A percentile compares a stretch with the other conserved stretches of the same genome.
Evolutionary conservation across 352 stramenopile species (phyloP).

Genomic region (Globisporangium camurandrum): DNA sequence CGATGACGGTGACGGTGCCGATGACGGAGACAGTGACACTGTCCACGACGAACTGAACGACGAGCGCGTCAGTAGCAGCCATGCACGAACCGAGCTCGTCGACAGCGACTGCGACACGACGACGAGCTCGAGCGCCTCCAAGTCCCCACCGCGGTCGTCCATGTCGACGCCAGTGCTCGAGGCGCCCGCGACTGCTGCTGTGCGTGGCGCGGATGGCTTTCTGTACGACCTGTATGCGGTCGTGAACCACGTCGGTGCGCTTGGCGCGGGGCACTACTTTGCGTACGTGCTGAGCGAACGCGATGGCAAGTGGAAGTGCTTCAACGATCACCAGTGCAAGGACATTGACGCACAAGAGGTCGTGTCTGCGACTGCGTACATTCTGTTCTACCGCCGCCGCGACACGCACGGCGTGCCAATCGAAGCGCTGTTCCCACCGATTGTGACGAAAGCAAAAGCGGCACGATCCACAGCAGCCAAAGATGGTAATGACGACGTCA

Average conservation of each 20-base stretch:
- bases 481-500: no score
- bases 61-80: background rate
- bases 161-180: conserved; percentile 41
- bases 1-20: background rate
- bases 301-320: conserved; percentile 95
- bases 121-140: background rate
- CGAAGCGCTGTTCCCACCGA: conserved; percentile 70
- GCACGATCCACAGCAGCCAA: no score
- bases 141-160: background rate
- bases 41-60: background rate
- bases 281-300: conserved; percentile 76
- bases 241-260: conserved; percentile 95
- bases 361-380: conserved; percentile 82
- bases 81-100: no score
- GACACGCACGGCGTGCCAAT: conserved; percentile 60
- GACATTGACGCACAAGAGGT: conserved; percentile 85
- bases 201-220: conserved; percentile 43
- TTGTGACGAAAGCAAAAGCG: conserved; percentile 22
- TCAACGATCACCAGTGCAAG: conserved; percentile 94
- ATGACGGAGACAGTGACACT: conserved; percentile 9
- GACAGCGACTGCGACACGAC: background rate
- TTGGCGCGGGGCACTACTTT: conserved; percentile 95
- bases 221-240: conserved; percentile 97
- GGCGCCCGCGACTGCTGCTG: conserved; percentile 46
- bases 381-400: conserved; percentile 86